These are phyloP conservation scores for Trametes cingulata DNA, from an alignment of 768 basidiomycete genomes.

Conservation along the genomic window DNA sequence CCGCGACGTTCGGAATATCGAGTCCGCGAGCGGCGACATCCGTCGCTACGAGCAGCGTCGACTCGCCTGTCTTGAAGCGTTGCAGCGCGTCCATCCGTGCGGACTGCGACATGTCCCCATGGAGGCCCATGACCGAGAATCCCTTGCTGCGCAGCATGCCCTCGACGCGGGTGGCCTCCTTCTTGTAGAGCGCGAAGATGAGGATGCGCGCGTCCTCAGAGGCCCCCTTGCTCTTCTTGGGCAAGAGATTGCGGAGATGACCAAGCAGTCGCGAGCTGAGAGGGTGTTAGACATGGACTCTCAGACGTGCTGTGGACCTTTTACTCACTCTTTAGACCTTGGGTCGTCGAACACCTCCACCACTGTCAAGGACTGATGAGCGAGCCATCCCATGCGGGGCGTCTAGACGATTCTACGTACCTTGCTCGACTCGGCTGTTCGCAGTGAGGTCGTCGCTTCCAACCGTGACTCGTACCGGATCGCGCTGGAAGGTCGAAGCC, in stretches of 20 bases:
- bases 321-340: constrained; percentile 80
- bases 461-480: constrained; percentile 89
- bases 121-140: constrained; percentile 79
- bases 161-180: constrained; percentile 92
- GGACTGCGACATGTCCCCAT: constrained; percentile 88
- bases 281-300: neutral
- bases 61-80: constrained; percentile 80
- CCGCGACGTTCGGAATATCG: constrained; percentile 94
- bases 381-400: neutral
- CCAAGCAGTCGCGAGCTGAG: constrained; percentile 61
- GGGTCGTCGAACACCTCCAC: constrained; percentile 91
- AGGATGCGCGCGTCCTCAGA: constrained; percentile 69
- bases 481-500: constrained; percentile 81
- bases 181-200: constrained; percentile 96
- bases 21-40: constrained; percentile 97
- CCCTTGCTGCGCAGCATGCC: constrained; percentile 71
- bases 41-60: constrained; percentile 87
- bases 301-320: neutral
- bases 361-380: constrained; percentile 28
- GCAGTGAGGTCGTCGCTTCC: constrained; percentile 95
- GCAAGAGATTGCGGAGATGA: constrained; percentile 53
- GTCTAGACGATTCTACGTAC: constrained; percentile 27
- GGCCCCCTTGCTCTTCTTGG: constrained; percentile 61
- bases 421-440: constrained; percentile 90
- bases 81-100: constrained; percentile 85